Evolutionary conservation across 2,329 filamentous ascomycete species (phyloP).

Genomic region (Neoarthrinium moseri): DNA sequence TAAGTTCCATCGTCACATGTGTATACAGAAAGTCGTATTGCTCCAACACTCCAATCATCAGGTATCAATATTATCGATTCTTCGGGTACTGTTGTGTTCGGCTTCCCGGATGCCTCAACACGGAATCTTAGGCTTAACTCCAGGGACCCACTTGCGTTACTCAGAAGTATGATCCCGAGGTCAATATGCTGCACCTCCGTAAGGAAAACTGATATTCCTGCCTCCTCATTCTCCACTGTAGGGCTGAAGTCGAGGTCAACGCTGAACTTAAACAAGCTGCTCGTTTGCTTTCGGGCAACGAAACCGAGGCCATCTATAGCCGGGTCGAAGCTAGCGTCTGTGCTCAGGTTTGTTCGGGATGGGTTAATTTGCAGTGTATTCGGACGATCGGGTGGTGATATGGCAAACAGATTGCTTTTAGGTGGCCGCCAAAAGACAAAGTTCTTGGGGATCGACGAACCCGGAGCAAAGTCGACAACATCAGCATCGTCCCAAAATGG

Average conservation of each 20-base stretch:
- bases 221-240: slow-evolving; percentile 23
- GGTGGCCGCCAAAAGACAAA: slow-evolving; percentile 32
- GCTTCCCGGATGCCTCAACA: background rate
- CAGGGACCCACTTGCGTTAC: background rate
- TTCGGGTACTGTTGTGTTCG: background rate
- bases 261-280: slow-evolving; percentile 29
- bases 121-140: background rate
- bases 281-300: slow-evolving; percentile 29
- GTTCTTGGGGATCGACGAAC: slow-evolving; percentile 23
- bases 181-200: slow-evolving; percentile 31
- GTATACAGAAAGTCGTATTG: background rate
- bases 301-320: slow-evolving; percentile 25
- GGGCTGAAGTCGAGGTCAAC: slow-evolving; percentile 28
- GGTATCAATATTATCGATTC: background rate
- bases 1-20: background rate
- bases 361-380: slow-evolving; percentile 25
- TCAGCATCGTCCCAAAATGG: slow-evolving; percentile 23
- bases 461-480: slow-evolving; percentile 17
- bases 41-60: background rate
- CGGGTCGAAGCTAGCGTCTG: slow-evolving; percentile 16
- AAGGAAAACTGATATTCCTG: slow-evolving; percentile 31
- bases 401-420: slow-evolving; percentile 19
- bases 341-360: slow-evolving; percentile 25
- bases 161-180: slow-evolving; percentile 26
- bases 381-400: slow-evolving; percentile 1